Percentiles rank a stretch among this genome's conserved stretches.
Evolutionary conservation across 1,284 basidiomycete species (phyloP).

Genomic region (Rhodotorula sp.): DNA sequence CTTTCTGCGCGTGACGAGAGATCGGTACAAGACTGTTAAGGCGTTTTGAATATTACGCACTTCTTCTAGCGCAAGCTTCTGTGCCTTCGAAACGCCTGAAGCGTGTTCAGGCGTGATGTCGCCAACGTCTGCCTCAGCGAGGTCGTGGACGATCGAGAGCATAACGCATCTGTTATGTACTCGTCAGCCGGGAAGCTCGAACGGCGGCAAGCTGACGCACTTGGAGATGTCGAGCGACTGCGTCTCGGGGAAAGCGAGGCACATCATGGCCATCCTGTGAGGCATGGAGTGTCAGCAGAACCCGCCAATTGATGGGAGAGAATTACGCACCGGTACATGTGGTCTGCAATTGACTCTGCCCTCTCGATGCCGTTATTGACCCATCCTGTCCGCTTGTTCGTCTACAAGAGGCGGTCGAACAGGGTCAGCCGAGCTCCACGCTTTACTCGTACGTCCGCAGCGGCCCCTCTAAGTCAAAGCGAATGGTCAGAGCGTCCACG

Average conservation of each 20-base stretch:
- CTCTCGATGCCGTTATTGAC: conserved; percentile 68
- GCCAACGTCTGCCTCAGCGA: conserved; percentile 95
- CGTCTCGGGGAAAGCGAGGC: conserved; percentile 68
- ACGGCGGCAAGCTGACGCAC: conserved; percentile 46
- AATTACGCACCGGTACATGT: conserved; percentile 72
- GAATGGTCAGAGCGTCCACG: no score
- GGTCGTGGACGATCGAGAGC: conserved; percentile 88
- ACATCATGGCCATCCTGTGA: conserved; percentile 73
- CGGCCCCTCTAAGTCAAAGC: no score
- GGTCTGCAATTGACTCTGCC: conserved; percentile 79
- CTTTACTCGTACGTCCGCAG: no score
- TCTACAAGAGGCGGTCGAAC: conserved; percentile 54
- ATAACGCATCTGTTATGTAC: conserved; percentile 68
- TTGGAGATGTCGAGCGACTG: conserved; percentile 70
- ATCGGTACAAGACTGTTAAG: no score
- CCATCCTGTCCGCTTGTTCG: conserved; percentile 94
- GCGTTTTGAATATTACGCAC: conserved; percentile 49
- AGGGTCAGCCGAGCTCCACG: not conserved
- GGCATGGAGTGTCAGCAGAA: not conserved
- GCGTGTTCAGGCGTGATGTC: conserved; percentile 85
- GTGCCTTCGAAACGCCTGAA: conserved; percentile 67
- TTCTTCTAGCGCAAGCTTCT: conserved; percentile 73
- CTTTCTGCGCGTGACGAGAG: conserved; percentile 57
- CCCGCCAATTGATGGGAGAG: fast-evolving
- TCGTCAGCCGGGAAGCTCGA: not conserved